Conservation (phyloP, 257 asterid species). For the Cruciata laevipes region DNA sequence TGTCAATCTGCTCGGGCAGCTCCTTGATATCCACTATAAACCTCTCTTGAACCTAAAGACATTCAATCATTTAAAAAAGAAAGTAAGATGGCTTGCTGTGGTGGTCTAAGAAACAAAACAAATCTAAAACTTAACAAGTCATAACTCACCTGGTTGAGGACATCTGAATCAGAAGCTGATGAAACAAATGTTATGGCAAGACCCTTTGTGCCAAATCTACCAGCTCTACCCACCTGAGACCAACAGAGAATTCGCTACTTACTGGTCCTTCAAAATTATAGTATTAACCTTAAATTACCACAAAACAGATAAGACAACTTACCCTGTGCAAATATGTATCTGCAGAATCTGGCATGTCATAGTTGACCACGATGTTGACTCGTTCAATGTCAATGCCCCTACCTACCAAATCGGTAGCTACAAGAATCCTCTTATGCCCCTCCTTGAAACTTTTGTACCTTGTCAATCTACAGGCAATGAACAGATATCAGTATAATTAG, state of each 20-base stretch:
- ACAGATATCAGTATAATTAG: neutral
- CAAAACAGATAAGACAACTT: neutral
- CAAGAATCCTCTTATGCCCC: constrained; percentile 91
- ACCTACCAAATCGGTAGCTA: constrained; percentile 90
- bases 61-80: neutral
- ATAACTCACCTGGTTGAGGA: constrained; percentile 64
- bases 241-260: neutral
- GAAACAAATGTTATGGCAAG: constrained; percentile 92
- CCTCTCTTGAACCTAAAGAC: constrained; percentile 74
- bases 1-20: constrained; percentile 82
- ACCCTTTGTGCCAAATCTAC: constrained; percentile 91
- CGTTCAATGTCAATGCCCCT: constrained; percentile 91
- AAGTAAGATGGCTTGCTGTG: neutral
- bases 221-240: constrained; percentile 85
- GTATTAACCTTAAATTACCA: neutral
- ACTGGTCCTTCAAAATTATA: neutral
- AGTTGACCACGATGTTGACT: constrained; percentile 85
- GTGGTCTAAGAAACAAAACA: neutral
- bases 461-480: constrained; percentile 42
- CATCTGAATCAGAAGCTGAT: constrained; percentile 89
- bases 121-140: neutral
- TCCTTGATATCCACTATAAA: constrained; percentile 77
- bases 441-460: constrained; percentile 88
- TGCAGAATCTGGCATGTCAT: constrained; percentile 95
- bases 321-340: constrained; percentile 94